Conservation (phyloP, 345 rosid species). For the Aquilaria malaccensis region DNA sequence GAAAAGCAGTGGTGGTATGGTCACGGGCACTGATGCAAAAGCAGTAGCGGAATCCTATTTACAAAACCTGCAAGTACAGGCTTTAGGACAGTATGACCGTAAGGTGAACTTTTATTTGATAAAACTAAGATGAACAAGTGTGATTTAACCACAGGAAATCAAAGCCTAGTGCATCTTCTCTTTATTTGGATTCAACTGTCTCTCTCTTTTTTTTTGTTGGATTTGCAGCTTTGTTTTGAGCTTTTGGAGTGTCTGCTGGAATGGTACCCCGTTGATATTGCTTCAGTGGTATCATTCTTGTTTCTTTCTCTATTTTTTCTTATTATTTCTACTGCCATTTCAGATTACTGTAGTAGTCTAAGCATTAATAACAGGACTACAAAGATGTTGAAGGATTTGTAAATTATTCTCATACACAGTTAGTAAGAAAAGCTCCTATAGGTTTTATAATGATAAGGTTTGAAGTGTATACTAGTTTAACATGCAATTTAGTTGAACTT, state of each 20-base stretch:
- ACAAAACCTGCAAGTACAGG: constrained; percentile 61
- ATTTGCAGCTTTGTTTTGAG: constrained; percentile 77
- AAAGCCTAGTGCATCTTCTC: background rate
- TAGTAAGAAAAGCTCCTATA: too few relatives aligned
- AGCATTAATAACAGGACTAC: too few relatives aligned
- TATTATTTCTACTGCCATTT: background rate
- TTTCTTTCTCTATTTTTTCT: background rate
- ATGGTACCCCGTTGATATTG: constrained; percentile 40
- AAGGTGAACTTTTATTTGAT: constrained; percentile 33
- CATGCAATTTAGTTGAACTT: too few relatives aligned
- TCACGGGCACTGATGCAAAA: constrained; percentile 47
- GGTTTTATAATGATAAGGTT: too few relatives aligned
- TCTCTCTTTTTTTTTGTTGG: constrained; percentile 7
- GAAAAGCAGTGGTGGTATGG: constrained; percentile 39
- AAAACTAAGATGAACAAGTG: background rate
- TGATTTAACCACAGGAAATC: background rate
- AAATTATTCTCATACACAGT: too few relatives aligned
- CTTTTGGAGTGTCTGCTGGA: constrained; percentile 75
- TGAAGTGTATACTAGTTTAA: too few relatives aligned
- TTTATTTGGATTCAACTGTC: constrained; percentile 5
- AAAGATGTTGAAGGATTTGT: too few relatives aligned
- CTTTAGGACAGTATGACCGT: constrained; percentile 69
- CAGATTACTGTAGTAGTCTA: too few relatives aligned
- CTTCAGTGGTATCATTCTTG: constrained; percentile 42
- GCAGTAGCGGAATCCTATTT: constrained; percentile 48